phyloP scores from a whole-genome alignment of 1,139 yeast species.

The Scheffersomyces segobiensis region DNA sequence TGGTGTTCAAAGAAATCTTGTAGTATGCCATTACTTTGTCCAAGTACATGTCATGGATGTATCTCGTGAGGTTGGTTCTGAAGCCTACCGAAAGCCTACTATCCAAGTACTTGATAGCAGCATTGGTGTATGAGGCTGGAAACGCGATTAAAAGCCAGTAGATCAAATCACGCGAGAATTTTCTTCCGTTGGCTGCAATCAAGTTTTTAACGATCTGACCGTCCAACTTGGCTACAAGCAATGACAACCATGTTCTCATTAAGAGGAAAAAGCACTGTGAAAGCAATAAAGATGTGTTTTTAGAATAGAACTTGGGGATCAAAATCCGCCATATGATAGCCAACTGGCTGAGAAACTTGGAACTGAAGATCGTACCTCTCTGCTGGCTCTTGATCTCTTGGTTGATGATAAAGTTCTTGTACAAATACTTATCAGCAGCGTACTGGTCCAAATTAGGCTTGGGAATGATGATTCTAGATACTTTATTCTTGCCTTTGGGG shows the following conservation, averaged over 20 bases:
- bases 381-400: constrained; percentile 29
- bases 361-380: constrained; percentile 50
- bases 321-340: constrained; percentile 78
- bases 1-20: constrained; percentile 58
- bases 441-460: constrained; percentile 59
- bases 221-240: constrained; percentile 84
- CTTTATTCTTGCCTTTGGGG: constrained; percentile 48
- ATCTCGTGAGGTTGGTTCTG: constrained; percentile 80
- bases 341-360: constrained; percentile 72
- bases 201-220: constrained; percentile 91
- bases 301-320: constrained; percentile 71
- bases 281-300: constrained; percentile 63
- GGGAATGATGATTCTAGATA: constrained; percentile 54
- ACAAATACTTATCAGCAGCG: constrained; percentile 68
- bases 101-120: constrained; percentile 83
- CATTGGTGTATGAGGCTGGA: constrained; percentile 91
- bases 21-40: constrained; percentile 82
- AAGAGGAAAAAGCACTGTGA: constrained; percentile 77
- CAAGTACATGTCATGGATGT: constrained; percentile 86
- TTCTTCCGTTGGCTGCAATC: constrained; percentile 77
- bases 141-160: constrained; percentile 90
- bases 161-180: constrained; percentile 72
- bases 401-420: constrained; percentile 51
- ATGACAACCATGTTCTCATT: constrained; percentile 83
- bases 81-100: constrained; percentile 78